Evolutionary conservation across 1,284 basidiomycete species (phyloP).

Genomic region (Mrakiaceae sp.): DNA sequence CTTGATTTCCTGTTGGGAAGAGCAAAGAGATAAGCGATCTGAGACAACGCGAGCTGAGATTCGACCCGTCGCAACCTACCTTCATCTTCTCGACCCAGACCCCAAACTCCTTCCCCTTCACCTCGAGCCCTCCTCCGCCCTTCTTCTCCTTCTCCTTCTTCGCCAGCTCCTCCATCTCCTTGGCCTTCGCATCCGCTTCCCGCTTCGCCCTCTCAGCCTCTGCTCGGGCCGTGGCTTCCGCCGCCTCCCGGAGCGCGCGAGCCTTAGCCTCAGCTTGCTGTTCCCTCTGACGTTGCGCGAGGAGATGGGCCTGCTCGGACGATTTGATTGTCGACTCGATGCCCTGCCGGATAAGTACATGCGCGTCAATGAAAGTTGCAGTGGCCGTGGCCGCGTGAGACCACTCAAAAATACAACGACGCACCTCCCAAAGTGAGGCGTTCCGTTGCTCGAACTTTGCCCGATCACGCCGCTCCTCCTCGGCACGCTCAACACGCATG

Average conservation of each 20-base stretch:
- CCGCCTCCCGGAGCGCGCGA: conserved; percentile 15
- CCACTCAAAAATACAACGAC: background rate
- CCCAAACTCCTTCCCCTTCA: conserved; percentile 55
- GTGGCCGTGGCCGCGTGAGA: background rate
- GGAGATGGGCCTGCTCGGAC: conserved; percentile 46
- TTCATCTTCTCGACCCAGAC: conserved; percentile 50
- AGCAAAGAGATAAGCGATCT: conserved; percentile 12
- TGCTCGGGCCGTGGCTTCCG: conserved; percentile 13
- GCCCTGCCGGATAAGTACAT: conserved; percentile 22
- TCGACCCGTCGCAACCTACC: conserved; percentile 33
- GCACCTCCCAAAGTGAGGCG: conserved; percentile 40
- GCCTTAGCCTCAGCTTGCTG: conserved; percentile 44
- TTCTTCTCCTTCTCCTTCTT: conserved; percentile 25
- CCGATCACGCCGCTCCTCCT: conserved; percentile 41
- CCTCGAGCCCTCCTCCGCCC: conserved; percentile 41
- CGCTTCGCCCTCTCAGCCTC: conserved; percentile 18
- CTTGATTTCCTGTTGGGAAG: conserved; percentile 51
- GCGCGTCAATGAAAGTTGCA: background rate
- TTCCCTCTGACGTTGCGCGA: conserved; percentile 35
- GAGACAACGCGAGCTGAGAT: background rate
- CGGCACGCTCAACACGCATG: conserved; percentile 40
- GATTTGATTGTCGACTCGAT: conserved; percentile 52
- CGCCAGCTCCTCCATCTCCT: conserved; percentile 20
- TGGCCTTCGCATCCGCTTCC: conserved; percentile 17
- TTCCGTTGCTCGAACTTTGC: conserved; percentile 46